Evolutionary conservation across 345 rosid genomes (phyloP).

Genomic region (Cardamine resedifolia): DNA sequence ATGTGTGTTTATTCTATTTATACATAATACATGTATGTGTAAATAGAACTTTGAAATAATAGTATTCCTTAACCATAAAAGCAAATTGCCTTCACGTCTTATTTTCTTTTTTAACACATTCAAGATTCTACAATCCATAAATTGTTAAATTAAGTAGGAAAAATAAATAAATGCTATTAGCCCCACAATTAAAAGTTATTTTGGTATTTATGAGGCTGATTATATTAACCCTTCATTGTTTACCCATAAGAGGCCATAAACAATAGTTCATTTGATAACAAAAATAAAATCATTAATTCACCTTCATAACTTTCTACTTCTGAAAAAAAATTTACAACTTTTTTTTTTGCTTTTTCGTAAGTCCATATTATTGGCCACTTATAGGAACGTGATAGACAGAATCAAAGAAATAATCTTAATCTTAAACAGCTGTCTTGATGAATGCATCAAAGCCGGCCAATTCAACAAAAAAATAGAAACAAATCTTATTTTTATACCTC

Average conservation of each 20-base stretch:
- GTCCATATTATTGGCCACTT: slow-evolving; percentile 10
- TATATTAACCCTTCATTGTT: not conserved
- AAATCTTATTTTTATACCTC: slow-evolving; percentile 12
- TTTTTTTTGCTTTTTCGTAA: not conserved
- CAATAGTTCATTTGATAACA: slow-evolving; percentile 4
- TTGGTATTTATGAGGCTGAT: not conserved
- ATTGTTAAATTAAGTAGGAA: not conserved
- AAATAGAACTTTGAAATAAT: not conserved
- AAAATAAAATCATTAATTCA: not conserved
- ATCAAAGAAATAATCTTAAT: slow-evolving; percentile 18
- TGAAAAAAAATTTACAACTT: not conserved
- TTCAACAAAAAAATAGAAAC: slow-evolving; percentile 4
- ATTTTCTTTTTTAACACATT: not conserved
- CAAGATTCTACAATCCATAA: not conserved
- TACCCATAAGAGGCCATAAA: slow-evolving; percentile 6
- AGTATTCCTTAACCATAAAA: not conserved
- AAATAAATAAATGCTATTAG: not conserved
- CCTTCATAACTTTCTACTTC: not conserved
- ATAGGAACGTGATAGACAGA: slow-evolving; percentile 23
- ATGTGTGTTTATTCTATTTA: not conserved
- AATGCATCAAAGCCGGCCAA: slow-evolving; percentile 34
- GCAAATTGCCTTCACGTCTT: slow-evolving; percentile 25
- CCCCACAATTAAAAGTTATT: not conserved
- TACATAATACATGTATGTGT: not conserved
- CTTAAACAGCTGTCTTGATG: slow-evolving; percentile 29